Base-by-base conservation (phyloP, 1,284 basidiomycete species). In the Neonothopanus nambi region DNA sequence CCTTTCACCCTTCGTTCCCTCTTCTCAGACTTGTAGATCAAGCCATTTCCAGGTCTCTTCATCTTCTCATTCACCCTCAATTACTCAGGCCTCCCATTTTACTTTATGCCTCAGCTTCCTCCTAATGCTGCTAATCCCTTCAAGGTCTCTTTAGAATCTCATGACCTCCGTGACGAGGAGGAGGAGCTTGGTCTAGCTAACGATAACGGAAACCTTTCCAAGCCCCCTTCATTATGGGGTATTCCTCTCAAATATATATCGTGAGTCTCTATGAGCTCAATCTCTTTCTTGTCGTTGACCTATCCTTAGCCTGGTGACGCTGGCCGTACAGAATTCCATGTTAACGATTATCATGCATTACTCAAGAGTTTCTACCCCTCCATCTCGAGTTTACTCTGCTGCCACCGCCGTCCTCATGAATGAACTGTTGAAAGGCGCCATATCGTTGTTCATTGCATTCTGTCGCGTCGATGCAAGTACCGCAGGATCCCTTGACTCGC, bases 311-410 rank as follows among this genome's bases (percentile, higher is more conserved):
- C 82, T 98, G 56, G 80, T 95, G 63, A 95, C 92, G 15, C 81
- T 98, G 67, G 94, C 95, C 44, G 80, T 96, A 50, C 95, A 98
- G 76, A 98, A 98, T 73, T 93, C 92, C 13, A 76, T 86, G 54
- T 70, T 97, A 56, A 89, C 93, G 39, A 85, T 97, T 67, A 89
- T 97, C 68, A 94, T 97, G 91, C 92, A 95, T 75, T 93, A 95
- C 71, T 95, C 93, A 42, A 88, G 93, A 59, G 90, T 95, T 52
- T 87, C 88, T 6, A 84, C 86, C 11, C 79, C 91, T 3, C 84
- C 89, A 0, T 84, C 86, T 55, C 78, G 80, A 52, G 77, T 85
- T 3, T 98, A 98, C 73, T 95, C 92, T 39, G 91, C 94, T 26
- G 92, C 93, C 13, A 85, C 93, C 6, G 95, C 95, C 39, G 95